Conservation (phyloP, 257 asterid genomes). For the Capsicum chinense region DNA sequence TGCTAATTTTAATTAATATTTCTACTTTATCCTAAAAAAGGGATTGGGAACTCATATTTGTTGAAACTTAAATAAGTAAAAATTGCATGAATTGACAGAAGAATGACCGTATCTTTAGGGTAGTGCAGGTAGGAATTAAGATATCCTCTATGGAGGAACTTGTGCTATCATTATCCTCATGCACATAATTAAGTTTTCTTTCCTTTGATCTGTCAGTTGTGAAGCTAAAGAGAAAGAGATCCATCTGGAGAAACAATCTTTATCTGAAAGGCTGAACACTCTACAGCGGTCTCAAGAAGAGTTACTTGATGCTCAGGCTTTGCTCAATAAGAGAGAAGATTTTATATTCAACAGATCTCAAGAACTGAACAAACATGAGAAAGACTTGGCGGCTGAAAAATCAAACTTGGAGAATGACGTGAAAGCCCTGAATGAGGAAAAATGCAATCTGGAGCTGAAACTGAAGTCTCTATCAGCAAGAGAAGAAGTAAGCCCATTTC, state of each 20-base stretch:
- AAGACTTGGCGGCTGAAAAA: conserved; percentile 65
- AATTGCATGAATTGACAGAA: neutral
- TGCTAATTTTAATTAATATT: neutral
- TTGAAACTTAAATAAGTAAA: neutral
- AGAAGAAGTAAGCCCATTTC: conserved; percentile 68
- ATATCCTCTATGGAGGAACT: conserved; percentile 14
- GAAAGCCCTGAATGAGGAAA: conserved; percentile 54
- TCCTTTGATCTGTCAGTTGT: conserved; percentile 51
- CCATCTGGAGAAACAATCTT: conserved; percentile 73
- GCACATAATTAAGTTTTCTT: conserved; percentile 28
- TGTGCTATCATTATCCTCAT: neutral
- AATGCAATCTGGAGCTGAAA: conserved; percentile 55
- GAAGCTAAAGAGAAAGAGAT: conserved; percentile 87
- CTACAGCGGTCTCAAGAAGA: conserved; percentile 80
- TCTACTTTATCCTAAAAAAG: neutral
- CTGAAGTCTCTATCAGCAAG: conserved; percentile 64
- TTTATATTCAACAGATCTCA: conserved; percentile 63
- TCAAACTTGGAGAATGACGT: conserved; percentile 60
- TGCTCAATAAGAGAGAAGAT: conserved; percentile 88
- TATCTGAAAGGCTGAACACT: conserved; percentile 73
- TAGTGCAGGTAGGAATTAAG: neutral
- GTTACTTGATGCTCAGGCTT: conserved; percentile 77
- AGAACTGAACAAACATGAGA: conserved; percentile 65
- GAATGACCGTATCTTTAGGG: conserved; percentile 5
- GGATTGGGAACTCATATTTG: neutral